Evolutionary conservation across 2,329 filamentous ascomycete genomes (phyloP).

Genomic region (Magnaporthales sp.): DNA sequence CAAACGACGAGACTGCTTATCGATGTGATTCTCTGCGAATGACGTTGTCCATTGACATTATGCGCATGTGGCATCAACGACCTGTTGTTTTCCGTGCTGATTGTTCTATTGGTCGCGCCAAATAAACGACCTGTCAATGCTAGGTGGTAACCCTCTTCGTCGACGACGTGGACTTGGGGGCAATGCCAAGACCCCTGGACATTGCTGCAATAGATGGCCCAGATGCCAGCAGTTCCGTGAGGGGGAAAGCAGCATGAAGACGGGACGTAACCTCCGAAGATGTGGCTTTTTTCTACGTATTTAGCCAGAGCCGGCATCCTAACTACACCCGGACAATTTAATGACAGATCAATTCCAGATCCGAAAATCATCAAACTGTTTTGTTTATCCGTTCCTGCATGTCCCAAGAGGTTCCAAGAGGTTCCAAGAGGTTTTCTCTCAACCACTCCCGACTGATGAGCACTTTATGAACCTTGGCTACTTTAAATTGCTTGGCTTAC

Average conservation of each 20-base stretch:
- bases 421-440: too few species aligned
- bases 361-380: background rate
- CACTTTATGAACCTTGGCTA: background rate
- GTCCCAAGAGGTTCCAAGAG: too few species aligned
- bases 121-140: background rate
- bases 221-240: background rate
- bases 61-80: background rate
- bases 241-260: background rate
- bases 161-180: background rate
- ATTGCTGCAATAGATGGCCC: background rate
- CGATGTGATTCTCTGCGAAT: background rate
- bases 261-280: background rate
- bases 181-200: background rate
- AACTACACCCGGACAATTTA: background rate
- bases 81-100: background rate
- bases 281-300: background rate
- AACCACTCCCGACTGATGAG: background rate
- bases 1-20: background rate
- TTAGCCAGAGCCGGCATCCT: background rate
- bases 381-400: background rate
- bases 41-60: background rate
- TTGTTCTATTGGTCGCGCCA: background rate
- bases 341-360: background rate
- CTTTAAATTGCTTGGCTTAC: background rate
- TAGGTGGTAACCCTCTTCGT: background rate